Percentiles rank a stretch among this genome's conserved stretches.
phyloP scores from a whole-genome alignment of 2,329 filamentous ascomycete genomes.

The Scytalidium lignicola region DNA sequence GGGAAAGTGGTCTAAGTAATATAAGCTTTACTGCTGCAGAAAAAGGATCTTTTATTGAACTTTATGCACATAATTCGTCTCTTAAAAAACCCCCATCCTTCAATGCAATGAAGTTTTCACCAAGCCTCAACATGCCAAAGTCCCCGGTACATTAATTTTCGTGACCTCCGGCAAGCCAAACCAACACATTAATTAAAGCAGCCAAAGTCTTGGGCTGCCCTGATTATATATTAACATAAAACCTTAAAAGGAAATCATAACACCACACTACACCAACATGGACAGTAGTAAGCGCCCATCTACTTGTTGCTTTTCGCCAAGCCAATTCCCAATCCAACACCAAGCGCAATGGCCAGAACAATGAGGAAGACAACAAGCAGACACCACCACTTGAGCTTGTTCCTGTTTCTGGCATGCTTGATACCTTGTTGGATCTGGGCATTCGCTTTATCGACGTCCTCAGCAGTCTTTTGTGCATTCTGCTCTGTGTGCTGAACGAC shows the following conservation, averaged over 20 bases:
- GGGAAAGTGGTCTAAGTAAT: too few relatives aligned
- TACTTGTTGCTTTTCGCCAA: conserved; percentile 17
- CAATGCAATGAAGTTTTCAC: background rate
- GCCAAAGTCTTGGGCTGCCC: background rate
- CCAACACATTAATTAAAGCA: background rate
- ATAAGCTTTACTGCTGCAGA: too few relatives aligned
- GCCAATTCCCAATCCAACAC: conserved; percentile 36
- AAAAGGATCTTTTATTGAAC: background rate
- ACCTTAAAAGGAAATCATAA: background rate
- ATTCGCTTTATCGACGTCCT: conserved; percentile 65
- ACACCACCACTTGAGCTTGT: conserved; percentile 81
- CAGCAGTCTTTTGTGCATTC: conserved; percentile 60
- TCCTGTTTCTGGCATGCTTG: conserved; percentile 57
- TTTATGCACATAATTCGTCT: background rate
- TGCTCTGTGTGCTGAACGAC: conserved; percentile 57
- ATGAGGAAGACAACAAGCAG: conserved; percentile 56
- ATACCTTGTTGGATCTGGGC: conserved; percentile 64
- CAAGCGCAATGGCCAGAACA: conserved; percentile 51
- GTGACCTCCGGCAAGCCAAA: background rate
- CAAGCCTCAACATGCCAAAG: background rate
- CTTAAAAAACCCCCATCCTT: background rate
- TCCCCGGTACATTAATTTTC: background rate
- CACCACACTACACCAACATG: too few relatives aligned
- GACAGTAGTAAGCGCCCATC: too few relatives aligned
- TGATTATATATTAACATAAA: background rate